Conservation (phyloP, 73 alveolate genomes). For the Paramecium sonneborni region DNA sequence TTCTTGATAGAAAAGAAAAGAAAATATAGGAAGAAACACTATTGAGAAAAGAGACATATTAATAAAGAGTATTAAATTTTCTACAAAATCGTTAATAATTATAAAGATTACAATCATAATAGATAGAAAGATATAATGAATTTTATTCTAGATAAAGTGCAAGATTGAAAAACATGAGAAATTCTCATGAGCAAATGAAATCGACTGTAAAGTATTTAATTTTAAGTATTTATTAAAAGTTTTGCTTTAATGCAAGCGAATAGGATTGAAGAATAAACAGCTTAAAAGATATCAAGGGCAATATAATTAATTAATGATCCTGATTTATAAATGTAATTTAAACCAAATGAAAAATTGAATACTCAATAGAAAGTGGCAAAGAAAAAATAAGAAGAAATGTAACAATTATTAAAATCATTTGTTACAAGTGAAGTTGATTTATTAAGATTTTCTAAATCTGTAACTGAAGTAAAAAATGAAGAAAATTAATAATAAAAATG, state of each 20-base stretch:
- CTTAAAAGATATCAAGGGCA: slow-evolving; percentile 17
- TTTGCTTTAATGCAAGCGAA: background rate
- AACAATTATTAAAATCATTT: slow-evolving; percentile 12
- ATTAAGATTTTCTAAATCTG: background rate
- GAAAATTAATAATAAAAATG: slow-evolving; percentile 39
- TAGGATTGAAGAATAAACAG: background rate
- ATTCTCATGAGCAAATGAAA: slow-evolving; percentile 7
- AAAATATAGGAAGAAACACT: background rate
- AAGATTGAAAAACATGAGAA: background rate
- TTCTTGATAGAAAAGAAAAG: background rate
- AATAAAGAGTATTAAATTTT: slow-evolving; percentile 23
- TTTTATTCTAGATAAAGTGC: background rate
- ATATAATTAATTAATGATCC: slow-evolving; percentile 23
- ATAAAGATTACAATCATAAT: background rate
- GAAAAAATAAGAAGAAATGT: slow-evolving; percentile 40
- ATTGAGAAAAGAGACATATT: background rate
- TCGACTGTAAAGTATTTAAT: background rate
- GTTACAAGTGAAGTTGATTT: slow-evolving; percentile 1
- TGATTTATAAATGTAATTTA: background rate
- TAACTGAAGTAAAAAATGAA: background rate
- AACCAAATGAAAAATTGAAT: background rate
- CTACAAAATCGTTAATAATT: background rate
- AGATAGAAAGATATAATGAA: slow-evolving; percentile 33
- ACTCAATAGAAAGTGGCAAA: slow-evolving; percentile 1
- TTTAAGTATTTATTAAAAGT: background rate